Percentiles rank a stretch among this genome's conserved stretches.
Evolutionary conservation across 768 basidiomycete genomes (phyloP).

Genomic region (Termitomyces sp.): DNA sequence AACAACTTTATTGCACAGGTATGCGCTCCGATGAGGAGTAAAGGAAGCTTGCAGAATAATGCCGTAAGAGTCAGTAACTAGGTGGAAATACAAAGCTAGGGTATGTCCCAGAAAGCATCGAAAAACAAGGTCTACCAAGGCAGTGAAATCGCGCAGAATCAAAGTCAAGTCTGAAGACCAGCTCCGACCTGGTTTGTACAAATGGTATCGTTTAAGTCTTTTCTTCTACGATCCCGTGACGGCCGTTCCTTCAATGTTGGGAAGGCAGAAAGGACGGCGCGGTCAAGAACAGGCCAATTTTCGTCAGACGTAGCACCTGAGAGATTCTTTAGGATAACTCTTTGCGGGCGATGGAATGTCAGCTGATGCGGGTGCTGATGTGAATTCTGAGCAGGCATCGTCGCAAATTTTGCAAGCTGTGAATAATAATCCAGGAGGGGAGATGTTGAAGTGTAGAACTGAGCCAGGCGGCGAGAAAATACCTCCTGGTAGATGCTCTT

Average conservation of each 20-base stretch:
- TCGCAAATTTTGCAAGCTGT: slow-evolving; percentile 17
- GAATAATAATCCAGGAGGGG: slow-evolving; percentile 74
- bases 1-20: slow-evolving; percentile 31
- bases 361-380: slow-evolving; percentile 48
- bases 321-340: slow-evolving; percentile 51
- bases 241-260: slow-evolving; percentile 51
- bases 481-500: slow-evolving; percentile 45
- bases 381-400: slow-evolving; percentile 21
- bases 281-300: slow-evolving; percentile 83
- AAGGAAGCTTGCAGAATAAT: not conserved
- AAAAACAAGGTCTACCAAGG: not conserved
- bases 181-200: slow-evolving; percentile 24
- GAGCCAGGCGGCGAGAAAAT: slow-evolving; percentile 67
- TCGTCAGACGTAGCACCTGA: slow-evolving; percentile 77
- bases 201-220: slow-evolving; percentile 51
- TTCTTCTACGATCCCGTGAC: slow-evolving; percentile 35
- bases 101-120: not conserved
- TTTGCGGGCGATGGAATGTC: slow-evolving; percentile 36
- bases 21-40: slow-evolving; percentile 42
- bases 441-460: slow-evolving; percentile 76
- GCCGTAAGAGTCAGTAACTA: not conserved
- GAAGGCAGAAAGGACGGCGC: slow-evolving; percentile 48
- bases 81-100: slow-evolving; percentile 9
- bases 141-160: not conserved
- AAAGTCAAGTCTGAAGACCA: slow-evolving; percentile 10